These are phyloP conservation scores for Sphaerobolus stellatus DNA, from an alignment of 1,284 basidiomycete species.

Conservation along the genomic window DNA sequence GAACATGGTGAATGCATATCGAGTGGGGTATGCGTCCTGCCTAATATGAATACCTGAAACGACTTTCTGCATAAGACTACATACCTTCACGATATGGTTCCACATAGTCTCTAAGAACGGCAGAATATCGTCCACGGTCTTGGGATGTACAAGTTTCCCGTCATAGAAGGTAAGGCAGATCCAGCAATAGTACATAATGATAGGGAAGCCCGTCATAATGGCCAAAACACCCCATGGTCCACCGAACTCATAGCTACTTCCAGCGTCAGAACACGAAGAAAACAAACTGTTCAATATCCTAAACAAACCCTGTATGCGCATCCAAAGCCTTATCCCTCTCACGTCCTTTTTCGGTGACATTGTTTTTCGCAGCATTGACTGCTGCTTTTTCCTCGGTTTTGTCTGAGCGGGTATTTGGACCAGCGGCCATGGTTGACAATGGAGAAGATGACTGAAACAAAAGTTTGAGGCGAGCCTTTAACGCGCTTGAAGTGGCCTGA, in stretches of 20 bases:
- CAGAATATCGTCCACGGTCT: constrained; percentile 66
- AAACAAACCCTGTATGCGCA: constrained; percentile 3
- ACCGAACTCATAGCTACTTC: constrained; percentile 87
- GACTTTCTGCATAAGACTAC: constrained; percentile 24
- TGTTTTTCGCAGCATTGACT: constrained; percentile 7
- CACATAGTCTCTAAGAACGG: constrained; percentile 87
- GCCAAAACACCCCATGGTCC: constrained; percentile 88
- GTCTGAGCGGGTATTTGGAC: constrained; percentile 1
- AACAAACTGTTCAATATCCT: background rate
- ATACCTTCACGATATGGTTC: constrained; percentile 74
- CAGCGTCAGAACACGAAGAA: constrained; percentile 1
- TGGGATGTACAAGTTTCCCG: constrained; percentile 79
- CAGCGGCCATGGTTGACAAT: constrained; percentile 2
- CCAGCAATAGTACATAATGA: constrained; percentile 97
- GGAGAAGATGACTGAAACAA: background rate
- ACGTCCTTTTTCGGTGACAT: constrained; percentile 10
- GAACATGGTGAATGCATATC: constrained; percentile 88
- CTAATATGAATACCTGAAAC: background rate
- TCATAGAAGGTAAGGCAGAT: constrained; percentile 97
- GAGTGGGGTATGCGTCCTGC: constrained; percentile 89
- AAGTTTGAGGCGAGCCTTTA: background rate
- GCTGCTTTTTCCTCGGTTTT: constrained; percentile 13
- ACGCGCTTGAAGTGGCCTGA: background rate
- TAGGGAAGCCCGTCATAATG: constrained; percentile 94
- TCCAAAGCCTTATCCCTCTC: constrained; percentile 8